Evolutionary conservation across 1,284 basidiomycete genomes (phyloP).

Genomic region (Paramarasmius palmivorus): DNA sequence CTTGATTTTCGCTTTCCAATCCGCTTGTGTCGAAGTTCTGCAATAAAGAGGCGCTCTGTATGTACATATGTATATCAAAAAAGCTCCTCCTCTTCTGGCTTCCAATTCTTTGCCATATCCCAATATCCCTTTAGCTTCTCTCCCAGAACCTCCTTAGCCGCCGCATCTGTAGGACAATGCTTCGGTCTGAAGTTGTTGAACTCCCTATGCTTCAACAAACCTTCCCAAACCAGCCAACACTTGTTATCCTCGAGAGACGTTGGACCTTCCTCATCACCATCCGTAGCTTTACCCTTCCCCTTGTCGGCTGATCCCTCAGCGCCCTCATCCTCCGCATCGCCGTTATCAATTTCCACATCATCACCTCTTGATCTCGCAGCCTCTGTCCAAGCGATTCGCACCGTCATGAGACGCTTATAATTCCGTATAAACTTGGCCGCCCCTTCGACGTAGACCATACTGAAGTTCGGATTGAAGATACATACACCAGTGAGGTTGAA

Average conservation of each 20-base stretch:
- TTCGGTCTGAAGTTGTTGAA: slow-evolving; percentile 84
- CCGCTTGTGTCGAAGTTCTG: too few species aligned
- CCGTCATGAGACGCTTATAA: slow-evolving; percentile 87
- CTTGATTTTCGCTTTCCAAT: too few species aligned
- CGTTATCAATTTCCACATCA: slow-evolving; percentile 65
- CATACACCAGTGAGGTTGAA: slow-evolving; percentile 85
- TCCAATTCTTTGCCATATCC: slow-evolving; percentile 92
- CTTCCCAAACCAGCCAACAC: slow-evolving; percentile 94
- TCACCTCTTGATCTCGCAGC: slow-evolving; percentile 79
- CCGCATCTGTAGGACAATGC: slow-evolving; percentile 82
- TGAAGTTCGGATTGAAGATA: slow-evolving; percentile 88
- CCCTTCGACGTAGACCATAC: slow-evolving; percentile 93
- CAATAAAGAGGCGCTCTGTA: too few species aligned
- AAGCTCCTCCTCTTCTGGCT: slow-evolving; percentile 72
- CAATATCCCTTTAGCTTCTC: slow-evolving; percentile 85
- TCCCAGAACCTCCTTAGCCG: slow-evolving; percentile 86
- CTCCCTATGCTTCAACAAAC: slow-evolving; percentile 79
- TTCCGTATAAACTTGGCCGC: slow-evolving; percentile 83
- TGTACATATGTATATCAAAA: slow-evolving; percentile 41
- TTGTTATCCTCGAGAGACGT: slow-evolving; percentile 80
- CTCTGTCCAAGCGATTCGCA: slow-evolving; percentile 95
- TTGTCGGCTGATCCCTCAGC: slow-evolving; percentile 23
- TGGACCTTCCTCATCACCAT: slow-evolving; percentile 27
- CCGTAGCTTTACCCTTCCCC: slow-evolving; percentile 18
- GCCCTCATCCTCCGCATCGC: slow-evolving; percentile 45